Evolutionary conservation across 306 rosid species (phyloP), one percentile per base, ranked within the genome.

Genomic region (Purshia tridentata): DNA sequence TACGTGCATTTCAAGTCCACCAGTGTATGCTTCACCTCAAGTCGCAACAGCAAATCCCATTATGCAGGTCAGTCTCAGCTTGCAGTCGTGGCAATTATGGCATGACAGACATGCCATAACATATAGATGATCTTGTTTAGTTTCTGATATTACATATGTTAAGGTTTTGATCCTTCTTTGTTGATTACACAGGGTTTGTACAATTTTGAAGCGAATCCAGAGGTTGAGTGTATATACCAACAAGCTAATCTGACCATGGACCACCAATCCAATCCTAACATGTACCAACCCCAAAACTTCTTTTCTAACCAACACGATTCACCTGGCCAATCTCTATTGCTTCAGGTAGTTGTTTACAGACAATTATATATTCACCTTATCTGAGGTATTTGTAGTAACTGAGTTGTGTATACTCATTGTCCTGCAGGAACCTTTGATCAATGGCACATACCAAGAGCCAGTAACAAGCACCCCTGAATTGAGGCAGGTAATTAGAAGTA

Each of bases 261-360:
- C 69, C 76, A 67, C 78, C 86, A 84, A 52, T 42, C 86, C 64
- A 75, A 82, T 81, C 58, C 84, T 82, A 79, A 67, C 81, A 39
- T 73, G 42, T 81, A 72, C 55, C 90, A 65, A 53, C 83, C 84
- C 2, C 79, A 78, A 9, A 80, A 78, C 86, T 68, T 74, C 78
- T 85, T 79, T 40, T 60, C 90, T 77, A 77, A 64, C 83, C 88
- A 86, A 67, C 89, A 77, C 5, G 84, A 79, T 60, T 78, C 87
- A 72, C 85, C 85, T 58, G 72, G 84, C 79, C 84, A 76, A 37
- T 72, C 87, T 65, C 96, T 78, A 46, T 64, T 82, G n/a, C 29
- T 86, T 40, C 88, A 81, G 84, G 92, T 88, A 77, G 57, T 59
- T 60, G 37, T 64, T 81, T 77, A 49, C 60, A 54, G 62, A 47